Evolutionary conservation across 1,139 yeast genomes (phyloP), one percentile per base, ranked within the genome.

Genomic region (Taphrina wiesneri): DNA sequence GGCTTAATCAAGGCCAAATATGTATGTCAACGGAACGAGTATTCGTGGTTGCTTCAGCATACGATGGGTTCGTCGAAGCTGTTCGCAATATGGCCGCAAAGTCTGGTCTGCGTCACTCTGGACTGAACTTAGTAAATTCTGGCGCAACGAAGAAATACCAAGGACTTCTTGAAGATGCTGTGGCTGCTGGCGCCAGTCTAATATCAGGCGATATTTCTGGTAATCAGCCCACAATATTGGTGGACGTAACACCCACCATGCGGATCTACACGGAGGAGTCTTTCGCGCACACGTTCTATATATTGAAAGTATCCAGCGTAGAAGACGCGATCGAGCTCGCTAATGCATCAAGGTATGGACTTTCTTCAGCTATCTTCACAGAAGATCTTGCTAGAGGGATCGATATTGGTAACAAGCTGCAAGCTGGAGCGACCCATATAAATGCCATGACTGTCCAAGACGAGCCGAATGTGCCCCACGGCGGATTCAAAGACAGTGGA

Each of bases 11-110:
- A 74, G 96, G 96, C 45, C 96, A 90, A 76, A 87, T 90, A 64
- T 90, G 96, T 79, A 89, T 90, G 65, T 88, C 92, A 68, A 89
- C 91, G 57, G 88, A 90, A 66, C 80, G 96, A 72, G 79, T 89
- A 34, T 86, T 85, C 70, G 86, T 88, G 49, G 88, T 86, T 69
- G 83, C 82, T 65, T 76, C 80, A 0, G 77, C 87, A 21, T 85
- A 85, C 72, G 90, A 87, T 64, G 78, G 84, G 72, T 87, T 87
- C 75, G 69, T 85, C 63, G 72, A 74, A 9, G 70, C 74, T 19
- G 81, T 82, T 70, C 74, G 51, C 21, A 11, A 43, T 61, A 90
- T 15, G 90, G 91, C 4, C 86, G 85, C 73, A 86, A 79, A 73
- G 78, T 63, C 90, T 85, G 77, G 93, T 93, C 75, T 91, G 90